Evolutionary conservation across 2,329 filamentous ascomycete genomes (phyloP), one percentile per base, ranked within the genome.

Genomic region (Trichoderma pleuroti): DNA sequence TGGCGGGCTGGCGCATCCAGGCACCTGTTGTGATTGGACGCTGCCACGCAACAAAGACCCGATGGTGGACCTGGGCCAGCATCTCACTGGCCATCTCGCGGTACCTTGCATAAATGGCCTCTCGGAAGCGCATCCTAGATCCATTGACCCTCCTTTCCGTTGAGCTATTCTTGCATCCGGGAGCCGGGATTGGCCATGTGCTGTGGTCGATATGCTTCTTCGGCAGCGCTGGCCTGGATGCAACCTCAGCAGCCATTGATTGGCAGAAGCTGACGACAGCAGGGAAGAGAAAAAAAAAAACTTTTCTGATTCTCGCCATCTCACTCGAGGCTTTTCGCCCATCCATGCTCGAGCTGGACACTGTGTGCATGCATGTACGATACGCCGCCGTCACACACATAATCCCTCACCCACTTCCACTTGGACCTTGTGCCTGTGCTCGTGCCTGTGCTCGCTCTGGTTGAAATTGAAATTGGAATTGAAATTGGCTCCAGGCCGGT

Each of bases 1-100:
- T 62, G 52, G 46, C 34, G 57, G 39, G 63, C 65, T 72, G 72
- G 70, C 69, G 64, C 68, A 66, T 67, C 60, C 72, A 74, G 73
- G 74, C 73, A 73, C 70, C 67, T 30, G 34, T 68, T n/a, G 24
- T 75, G 74, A 76, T 76, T 76, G 74, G 74, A 59, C 24, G 24
- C 52, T 5, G 21, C 30, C 54, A 39, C 21, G n/a, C 24, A 54
- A 11, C 61, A 72, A 65, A 32, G 66, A 66, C 52, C 42, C 34
- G 56, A 54, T 46, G 34, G 74, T 72, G 73, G 74, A 71, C 59
- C 68, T 56, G n/a, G 26, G 34, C 63, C 52, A 49, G 32, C 61
- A 71, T 68, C 57, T 74, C 71, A 75, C 66, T 74, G 74, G 74
- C 36, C 52, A 64, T 59, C 42, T 42, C 54, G 60, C 62, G 66